Evolutionary conservation across 345 rosid genomes (phyloP), one percentile per base, ranked within the genome.

Genomic region (Stellera chamaejasme): DNA sequence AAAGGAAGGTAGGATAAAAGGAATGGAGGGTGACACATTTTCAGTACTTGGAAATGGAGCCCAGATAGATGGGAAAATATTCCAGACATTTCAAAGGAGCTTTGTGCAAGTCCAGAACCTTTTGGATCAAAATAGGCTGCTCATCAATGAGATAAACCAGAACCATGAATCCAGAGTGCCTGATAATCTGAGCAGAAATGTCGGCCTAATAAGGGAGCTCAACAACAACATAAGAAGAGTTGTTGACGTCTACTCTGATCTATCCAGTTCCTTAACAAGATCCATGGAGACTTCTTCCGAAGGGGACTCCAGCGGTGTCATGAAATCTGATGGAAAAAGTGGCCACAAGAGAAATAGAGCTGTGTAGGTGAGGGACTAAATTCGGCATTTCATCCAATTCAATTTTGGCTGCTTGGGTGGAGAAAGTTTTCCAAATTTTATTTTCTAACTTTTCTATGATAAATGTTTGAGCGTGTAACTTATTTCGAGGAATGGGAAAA

Each of bases 141-240:
- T 88, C 19, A 88, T 84, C 63, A 78, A 75, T 61, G 82, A 88
- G 75, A 88, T 88, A 67, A 80, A 82, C 73, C 90, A 79, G 72
- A 88, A 88, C 50, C 93, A 84, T 49, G 93, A 88, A 58, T 84
- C 93, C 55, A 79, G 77, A 50, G 69, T 77, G 65, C 93, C 87
- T 13, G 90, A 82, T 69, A 81, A 80, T 58, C 72, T 88, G 41
- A 74, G 72, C 70, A 69, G 82, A 73, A 84, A 84, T 73, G 81
- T 84, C 46, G 82, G 85, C 66, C 67, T 88, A 59, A 88, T 88
- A 44, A 77, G 77, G 61, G 96, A 88, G 76, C 88, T 88, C 65
- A 88, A 88, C 83, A 77, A 71, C 73, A 84, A 88, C 66, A 78
- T 88, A 36, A 85, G 87, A 64, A 82, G 78, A 62, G 90, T 82